Evolutionary conservation across 768 basidiomycete species (phyloP).

Genomic region (Kwoniella dejecticola): DNA sequence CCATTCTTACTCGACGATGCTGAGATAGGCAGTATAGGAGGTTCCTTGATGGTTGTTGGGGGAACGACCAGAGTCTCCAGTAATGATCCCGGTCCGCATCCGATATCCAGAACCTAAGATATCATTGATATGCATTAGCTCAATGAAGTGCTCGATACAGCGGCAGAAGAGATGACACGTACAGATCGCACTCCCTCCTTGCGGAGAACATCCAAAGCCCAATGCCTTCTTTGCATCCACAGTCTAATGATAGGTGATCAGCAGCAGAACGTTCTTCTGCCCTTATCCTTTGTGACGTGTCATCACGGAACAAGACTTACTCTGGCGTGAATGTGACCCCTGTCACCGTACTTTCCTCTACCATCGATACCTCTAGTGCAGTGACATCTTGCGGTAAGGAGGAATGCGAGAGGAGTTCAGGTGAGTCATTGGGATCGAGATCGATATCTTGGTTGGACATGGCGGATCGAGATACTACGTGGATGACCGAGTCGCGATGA

Average conservation of each 20-base stretch:
- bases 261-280: too few species aligned
- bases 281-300: too few species aligned
- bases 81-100: slow-evolving; percentile 53
- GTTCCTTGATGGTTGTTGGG: slow-evolving; percentile 43
- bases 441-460: background rate
- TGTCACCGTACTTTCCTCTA: slow-evolving; percentile 49
- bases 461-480: too few species aligned
- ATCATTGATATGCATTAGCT: background rate
- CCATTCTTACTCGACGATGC: slow-evolving; percentile 6
- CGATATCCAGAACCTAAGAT: slow-evolving; percentile 53
- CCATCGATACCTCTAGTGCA: slow-evolving; percentile 48
- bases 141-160: background rate
- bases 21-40: slow-evolving; percentile 36
- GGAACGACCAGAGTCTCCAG: slow-evolving; percentile 51
- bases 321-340: slow-evolving; percentile 52
- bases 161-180: slow-evolving; percentile 11
- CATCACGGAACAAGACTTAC: too few species aligned
- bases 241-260: slow-evolving; percentile 21
- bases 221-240: slow-evolving; percentile 51
- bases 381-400: slow-evolving; percentile 24
- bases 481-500: too few species aligned
- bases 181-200: slow-evolving; percentile 49
- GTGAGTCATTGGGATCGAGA: slow-evolving; percentile 14
- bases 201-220: slow-evolving; percentile 52
- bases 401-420: slow-evolving; percentile 27